phyloP scores from a whole-genome alignment of 2,329 filamentous ascomycete genomes.

The Xenosphaeropsis pyriputrescens region DNA sequence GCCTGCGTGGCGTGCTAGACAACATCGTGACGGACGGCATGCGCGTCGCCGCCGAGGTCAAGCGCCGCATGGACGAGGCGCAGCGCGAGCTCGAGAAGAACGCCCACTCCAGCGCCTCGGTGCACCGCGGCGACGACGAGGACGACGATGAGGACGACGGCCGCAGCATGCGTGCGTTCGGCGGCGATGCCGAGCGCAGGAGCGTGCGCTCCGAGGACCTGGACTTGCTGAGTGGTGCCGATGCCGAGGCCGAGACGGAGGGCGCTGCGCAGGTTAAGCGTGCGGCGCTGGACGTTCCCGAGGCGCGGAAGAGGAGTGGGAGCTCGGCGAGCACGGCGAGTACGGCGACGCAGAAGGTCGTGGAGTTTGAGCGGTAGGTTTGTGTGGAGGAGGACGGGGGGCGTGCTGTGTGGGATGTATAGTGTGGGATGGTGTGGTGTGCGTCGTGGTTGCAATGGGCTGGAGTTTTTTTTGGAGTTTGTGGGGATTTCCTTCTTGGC shows the following conservation, averaged over 20 bases:
- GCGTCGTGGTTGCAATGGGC: too few relatives aligned
- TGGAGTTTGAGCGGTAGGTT: constrained; percentile 28
- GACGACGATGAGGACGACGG: constrained; percentile 58
- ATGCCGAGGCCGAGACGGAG: constrained; percentile 46
- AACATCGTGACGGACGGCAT: constrained; percentile 97
- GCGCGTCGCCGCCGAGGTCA: constrained; percentile 85
- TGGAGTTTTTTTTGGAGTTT: too few relatives aligned
- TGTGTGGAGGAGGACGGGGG: too few relatives aligned
- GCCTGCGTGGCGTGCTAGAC: constrained; percentile 82
- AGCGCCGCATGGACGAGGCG: constrained; percentile 87
- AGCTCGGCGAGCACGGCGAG: constrained; percentile 10
- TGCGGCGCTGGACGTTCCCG: constrained; percentile 6
- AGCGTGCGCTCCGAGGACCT: constrained; percentile 53
- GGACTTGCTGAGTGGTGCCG: constrained; percentile 59
- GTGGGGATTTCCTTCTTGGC: too few relatives aligned
- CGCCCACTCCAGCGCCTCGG: constrained; percentile 20
- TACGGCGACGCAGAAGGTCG: constrained; percentile 22
- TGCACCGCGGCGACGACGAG: constrained; percentile 44
- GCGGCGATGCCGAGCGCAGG: constrained; percentile 42
- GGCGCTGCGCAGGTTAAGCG: constrained; percentile 7
- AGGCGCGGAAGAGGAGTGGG: constrained; percentile 13
- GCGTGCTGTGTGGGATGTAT: too few relatives aligned
- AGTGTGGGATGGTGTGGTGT: too few relatives aligned
- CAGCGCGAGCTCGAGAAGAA: constrained; percentile 84
- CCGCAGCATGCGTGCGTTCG: constrained; percentile 30